phyloP scores from a whole-genome alignment of 2,329 filamentous ascomycete genomes.

The Fusarium devonianum region DNA sequence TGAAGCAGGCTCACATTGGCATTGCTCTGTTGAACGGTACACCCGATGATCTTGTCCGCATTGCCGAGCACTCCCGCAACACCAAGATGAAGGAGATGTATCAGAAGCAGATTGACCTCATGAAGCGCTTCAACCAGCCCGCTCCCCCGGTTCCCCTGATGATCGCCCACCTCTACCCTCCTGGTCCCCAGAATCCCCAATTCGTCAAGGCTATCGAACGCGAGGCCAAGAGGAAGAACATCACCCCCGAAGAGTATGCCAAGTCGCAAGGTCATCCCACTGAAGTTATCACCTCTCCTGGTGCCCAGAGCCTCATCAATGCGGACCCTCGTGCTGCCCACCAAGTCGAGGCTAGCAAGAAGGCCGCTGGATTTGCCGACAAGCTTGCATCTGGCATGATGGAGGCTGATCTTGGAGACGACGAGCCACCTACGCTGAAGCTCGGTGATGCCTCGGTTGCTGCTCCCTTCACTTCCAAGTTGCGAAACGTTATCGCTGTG shows the following conservation, averaged over 20 bases:
- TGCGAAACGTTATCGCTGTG: conserved; percentile 94
- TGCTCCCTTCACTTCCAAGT: conserved; percentile 95
- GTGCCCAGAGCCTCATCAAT: conserved; percentile 65
- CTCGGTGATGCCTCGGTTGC: conserved; percentile 96
- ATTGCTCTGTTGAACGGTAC: conserved; percentile 96
- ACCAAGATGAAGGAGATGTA: conserved; percentile 99
- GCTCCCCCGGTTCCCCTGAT: conserved; percentile 88
- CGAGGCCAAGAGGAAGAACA: conserved; percentile 81
- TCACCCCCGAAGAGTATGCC: conserved; percentile 65
- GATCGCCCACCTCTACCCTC: conserved; percentile 94
- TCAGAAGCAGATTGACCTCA: conserved; percentile 91
- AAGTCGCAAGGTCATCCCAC: conserved; percentile 60
- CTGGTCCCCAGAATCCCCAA: conserved; percentile 90
- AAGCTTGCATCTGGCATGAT: conserved; percentile 87
- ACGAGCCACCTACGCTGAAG: conserved; percentile 94
- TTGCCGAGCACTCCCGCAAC: conserved; percentile 90
- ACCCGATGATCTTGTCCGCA: conserved; percentile 86
- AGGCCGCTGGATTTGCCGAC: conserved; percentile 82
- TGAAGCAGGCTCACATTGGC: conserved; percentile 98
- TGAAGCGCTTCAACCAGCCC: conserved; percentile 95
- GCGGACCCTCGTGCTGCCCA: conserved; percentile 38
- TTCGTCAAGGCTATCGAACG: conserved; percentile 90
- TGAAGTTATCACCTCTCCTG: conserved; percentile 72
- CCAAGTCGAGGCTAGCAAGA: conserved; percentile 70
- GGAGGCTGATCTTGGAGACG: conserved; percentile 86